Conservation (phyloP, 352 stramenopile species). For the Pythium dissotocum region DNA sequence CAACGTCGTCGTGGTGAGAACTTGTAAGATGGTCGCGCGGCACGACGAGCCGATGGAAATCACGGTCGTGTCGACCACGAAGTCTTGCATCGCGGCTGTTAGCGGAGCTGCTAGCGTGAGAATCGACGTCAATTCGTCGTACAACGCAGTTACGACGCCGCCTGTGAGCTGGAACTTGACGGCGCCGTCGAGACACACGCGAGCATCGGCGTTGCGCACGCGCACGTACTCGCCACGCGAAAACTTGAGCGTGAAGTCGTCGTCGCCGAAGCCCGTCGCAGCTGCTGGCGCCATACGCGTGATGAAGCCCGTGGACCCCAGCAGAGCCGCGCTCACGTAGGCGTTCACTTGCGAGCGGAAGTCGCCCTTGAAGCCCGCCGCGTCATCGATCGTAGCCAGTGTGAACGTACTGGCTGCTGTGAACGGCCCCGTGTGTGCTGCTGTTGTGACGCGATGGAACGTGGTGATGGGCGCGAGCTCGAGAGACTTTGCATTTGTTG, state of each 20-base stretch:
- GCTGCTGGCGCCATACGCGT: slow-evolving; percentile 45
- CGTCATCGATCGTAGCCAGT: slow-evolving; percentile 47
- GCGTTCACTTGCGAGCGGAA: slow-evolving; percentile 51
- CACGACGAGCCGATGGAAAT: slow-evolving; percentile 53
- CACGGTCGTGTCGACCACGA: slow-evolving; percentile 37
- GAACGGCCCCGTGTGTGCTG: slow-evolving; percentile 69
- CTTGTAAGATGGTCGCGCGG: slow-evolving; percentile 23
- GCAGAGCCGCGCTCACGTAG: slow-evolving; percentile 39
- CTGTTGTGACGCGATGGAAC: slow-evolving; percentile 69
- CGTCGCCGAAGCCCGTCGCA: slow-evolving; percentile 36
- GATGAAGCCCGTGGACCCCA: slow-evolving; percentile 45
- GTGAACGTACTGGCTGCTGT: slow-evolving; percentile 61
- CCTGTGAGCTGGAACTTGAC: slow-evolving; percentile 51
- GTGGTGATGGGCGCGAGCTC: slow-evolving; percentile 36
- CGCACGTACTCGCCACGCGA: slow-evolving; percentile 65
- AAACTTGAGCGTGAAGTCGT: slow-evolving; percentile 38
- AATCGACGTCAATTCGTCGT: slow-evolving; percentile 21
- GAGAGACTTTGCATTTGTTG: slow-evolving; percentile 18
- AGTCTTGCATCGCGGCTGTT: slow-evolving; percentile 21
- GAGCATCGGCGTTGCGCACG: slow-evolving; percentile 53
- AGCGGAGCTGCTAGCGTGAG: slow-evolving; percentile 52
- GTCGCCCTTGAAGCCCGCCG: slow-evolving; percentile 43
- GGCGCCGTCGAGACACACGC: slow-evolving; percentile 65
- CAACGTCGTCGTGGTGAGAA: slow-evolving; percentile 29
- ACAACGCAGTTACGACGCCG: slow-evolving; percentile 36